Base-by-base conservation (phyloP, 2,329 filamentous ascomycete genomes). In the Aspergillus ochraceus region DNA sequence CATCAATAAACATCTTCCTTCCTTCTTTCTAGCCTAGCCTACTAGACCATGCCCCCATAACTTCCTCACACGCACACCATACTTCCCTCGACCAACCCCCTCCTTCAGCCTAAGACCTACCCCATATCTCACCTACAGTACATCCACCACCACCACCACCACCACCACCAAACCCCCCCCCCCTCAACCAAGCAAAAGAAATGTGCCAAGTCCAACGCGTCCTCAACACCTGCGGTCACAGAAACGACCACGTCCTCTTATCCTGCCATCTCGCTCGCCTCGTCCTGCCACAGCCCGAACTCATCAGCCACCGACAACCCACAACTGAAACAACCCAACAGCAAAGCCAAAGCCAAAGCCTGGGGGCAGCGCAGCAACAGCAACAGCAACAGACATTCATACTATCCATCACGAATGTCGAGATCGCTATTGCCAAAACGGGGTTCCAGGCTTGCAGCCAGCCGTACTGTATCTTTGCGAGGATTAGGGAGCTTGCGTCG, bases 171-270 rank as follows among this genome's bases (percentile, higher is more conserved):
- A n/a, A 6, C 36, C 14, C 2, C 14, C 14, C 36, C 36, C 36
- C 36, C 2, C 17, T n/a, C 17, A 12, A 42, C 19, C 11, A 4
- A 22, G 45, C 11, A 11, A 30, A 4, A 36, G 20, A 26, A 14
- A 70, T 69, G 67, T 68, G 66, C 54, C 52, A 64, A 5, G 62
- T 68, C 9, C 64, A 68, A 24, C 60, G 67, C 45, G 63, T 68
- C 20, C 51, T n/a, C 4, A 68, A 69, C 60, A 59, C 46, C 51
- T 68, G 67, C 58, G 61, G 63, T n/a, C 68, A 70, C 49, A 55
- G 50, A 12, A 69, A 68, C 53, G 61, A 69, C 55, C 68, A 69
- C 53, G 59, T 68, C 42, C 46, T 60, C 19, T 53, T 70, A 24
- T 17, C 52, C 47, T 70, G 68, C 54, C 45, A 57, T 26, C 36